Evolutionary conservation across 352 stramenopile species (phyloP), one percentile per base, ranked within the genome.

Genomic region (Thalassiosira hispida): DNA sequence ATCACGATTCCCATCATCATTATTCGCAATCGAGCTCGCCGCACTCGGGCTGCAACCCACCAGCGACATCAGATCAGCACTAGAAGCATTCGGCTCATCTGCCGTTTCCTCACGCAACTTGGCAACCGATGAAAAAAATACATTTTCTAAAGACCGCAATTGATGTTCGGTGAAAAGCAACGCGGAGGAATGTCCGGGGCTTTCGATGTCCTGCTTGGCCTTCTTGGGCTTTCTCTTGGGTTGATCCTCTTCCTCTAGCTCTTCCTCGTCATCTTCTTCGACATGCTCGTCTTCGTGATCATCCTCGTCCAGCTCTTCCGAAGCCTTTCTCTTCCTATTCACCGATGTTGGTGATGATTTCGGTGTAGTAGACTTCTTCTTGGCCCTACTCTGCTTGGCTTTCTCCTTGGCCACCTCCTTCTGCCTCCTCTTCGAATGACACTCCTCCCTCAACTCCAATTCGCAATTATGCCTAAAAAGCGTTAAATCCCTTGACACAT

Each of bases 81-180:
- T 61, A 25, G 42, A 65, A 27, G 33, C 65, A 56, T 74, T 52
- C 14, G 59, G 42, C 20, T 74, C 8, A 46, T 59, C 42, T 2
- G 16, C 42, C 6, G 16, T 27, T 66, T 81, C 59, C 20, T 65
- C 53, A 46, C 47, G 18, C 9, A 73, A 57, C 20, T 69, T 65
- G 7, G 46, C 16, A 31, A 60, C 31, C 20, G 76, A 60, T 14
- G 56, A 64, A 33, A 79, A 79, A 29, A 78, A 84, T 3, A 84
- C 42, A 62, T 72, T 52, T 47, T 79, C 76, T 8, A 84, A 49
- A 22, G 76, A 46, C 25, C 53, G 53, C 53, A 63, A 1, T 46
- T 84, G 76, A 51, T 78, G 49, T 69, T 74, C 64, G 22, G 67
- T 76, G 12, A 84, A 70, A 40, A 84, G 35, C 27, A 84, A 29